These are phyloP conservation scores for Tricholoma saponaceum DNA, from an alignment of 768 basidiomycete species.

Conservation along the genomic window DNA sequence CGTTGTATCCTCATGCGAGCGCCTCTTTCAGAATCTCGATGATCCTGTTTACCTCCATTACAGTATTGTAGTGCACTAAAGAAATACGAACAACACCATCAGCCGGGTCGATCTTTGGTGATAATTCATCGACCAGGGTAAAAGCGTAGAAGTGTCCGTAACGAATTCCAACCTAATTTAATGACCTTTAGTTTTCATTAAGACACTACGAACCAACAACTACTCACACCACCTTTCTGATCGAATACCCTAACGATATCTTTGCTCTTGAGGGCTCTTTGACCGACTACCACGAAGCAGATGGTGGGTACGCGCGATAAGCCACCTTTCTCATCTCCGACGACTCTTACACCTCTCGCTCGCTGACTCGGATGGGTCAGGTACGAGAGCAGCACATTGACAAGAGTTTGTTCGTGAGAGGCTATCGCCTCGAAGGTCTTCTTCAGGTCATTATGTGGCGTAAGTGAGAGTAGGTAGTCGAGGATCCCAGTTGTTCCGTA, in stretches of 20 bases:
- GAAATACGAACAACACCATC: constrained; percentile 76
- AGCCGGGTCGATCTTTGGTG: constrained; percentile 51
- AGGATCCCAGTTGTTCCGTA: constrained; percentile 58
- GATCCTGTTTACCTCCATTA: constrained; percentile 62
- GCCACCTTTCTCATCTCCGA: constrained; percentile 51
- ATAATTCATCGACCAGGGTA: constrained; percentile 47
- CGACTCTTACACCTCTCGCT: constrained; percentile 59
- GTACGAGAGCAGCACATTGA: constrained; percentile 51
- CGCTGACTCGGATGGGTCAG: constrained; percentile 45
- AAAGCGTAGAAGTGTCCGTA: constrained; percentile 81
- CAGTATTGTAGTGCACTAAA: constrained; percentile 76
- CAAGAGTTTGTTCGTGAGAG: constrained; percentile 54
- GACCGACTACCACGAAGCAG: constrained; percentile 65
- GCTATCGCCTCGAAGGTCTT: constrained; percentile 57
- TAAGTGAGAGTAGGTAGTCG: constrained; percentile 60
- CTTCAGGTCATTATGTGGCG: constrained; percentile 41
- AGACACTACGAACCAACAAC: neutral
- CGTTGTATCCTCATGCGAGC: constrained; percentile 17
- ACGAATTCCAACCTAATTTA: constrained; percentile 66
- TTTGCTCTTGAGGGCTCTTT: constrained; percentile 50
- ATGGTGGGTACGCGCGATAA: constrained; percentile 59
- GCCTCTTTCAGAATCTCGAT: constrained; percentile 51
- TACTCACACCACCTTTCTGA: constrained; percentile 54
- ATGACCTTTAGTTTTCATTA: neutral
- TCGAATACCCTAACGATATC: constrained; percentile 67